Evolutionary conservation across 2,329 filamentous ascomycete genomes (phyloP).

Genomic region (Pyrenophora graminea): DNA sequence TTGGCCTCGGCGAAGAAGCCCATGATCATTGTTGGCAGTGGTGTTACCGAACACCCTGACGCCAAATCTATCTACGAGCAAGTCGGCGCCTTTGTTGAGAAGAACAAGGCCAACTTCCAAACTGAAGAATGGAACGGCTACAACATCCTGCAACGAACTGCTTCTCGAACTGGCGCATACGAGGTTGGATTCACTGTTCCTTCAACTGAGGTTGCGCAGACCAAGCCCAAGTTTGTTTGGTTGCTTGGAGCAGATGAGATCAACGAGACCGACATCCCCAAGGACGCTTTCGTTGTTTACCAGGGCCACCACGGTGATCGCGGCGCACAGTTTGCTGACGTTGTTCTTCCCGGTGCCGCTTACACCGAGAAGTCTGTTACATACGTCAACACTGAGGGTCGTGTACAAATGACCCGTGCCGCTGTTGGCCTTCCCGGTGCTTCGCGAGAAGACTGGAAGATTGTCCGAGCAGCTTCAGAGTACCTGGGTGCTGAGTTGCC

Average conservation of each 20-base stretch:
- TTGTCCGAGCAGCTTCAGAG: conserved; percentile 88
- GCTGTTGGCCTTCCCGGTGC: conserved; percentile 89
- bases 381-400: conserved; percentile 97
- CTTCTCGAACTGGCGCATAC: conserved; percentile 89
- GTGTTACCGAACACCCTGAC: conserved; percentile 86
- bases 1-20: conserved; percentile 84
- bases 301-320: conserved; percentile 97
- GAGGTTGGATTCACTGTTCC: conserved; percentile 94
- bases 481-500: conserved; percentile 85
- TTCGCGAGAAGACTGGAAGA: conserved; percentile 97
- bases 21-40: conserved; percentile 95
- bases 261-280: conserved; percentile 81
- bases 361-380: conserved; percentile 97
- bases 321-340: conserved; percentile 88
- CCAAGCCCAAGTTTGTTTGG: conserved; percentile 93
- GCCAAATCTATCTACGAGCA: conserved; percentile 92
- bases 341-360: conserved; percentile 89
- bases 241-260: conserved; percentile 95
- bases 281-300: conserved; percentile 95
- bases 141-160: conserved; percentile 92
- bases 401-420: conserved; percentile 89
- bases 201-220: conserved; percentile 78
- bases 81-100: conserved; percentile 87
- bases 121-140: conserved; percentile 95
- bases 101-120: conserved; percentile 85